phyloP scores from a whole-genome alignment of 805 yeast genomes.

The Suhomyces sp. region DNA sequence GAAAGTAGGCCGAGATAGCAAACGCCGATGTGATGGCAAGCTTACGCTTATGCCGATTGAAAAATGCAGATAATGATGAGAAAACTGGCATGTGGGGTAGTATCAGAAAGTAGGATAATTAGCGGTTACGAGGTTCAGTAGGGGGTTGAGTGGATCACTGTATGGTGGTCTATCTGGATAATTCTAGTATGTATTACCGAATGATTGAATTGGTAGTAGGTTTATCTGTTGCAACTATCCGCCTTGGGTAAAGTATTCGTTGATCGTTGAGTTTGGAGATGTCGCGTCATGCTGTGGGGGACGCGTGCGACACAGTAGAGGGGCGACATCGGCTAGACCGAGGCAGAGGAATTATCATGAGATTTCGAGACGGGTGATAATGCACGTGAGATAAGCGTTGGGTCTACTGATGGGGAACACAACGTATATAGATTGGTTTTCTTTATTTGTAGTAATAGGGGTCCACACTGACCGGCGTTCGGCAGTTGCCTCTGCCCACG shows the following conservation, averaged over 20 bases:
- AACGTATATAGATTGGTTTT: background rate
- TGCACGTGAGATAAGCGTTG: background rate
- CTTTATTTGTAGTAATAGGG: background rate
- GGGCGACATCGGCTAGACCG: background rate
- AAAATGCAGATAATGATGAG: slow-evolving; percentile 37
- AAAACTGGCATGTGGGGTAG: slow-evolving; percentile 34
- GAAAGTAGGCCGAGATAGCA: slow-evolving; percentile 33
- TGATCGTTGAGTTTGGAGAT: background rate
- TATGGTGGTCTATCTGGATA: background rate
- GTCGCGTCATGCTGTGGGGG: background rate
- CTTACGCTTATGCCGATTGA: slow-evolving; percentile 39
- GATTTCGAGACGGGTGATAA: background rate
- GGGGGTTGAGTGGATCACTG: background rate
- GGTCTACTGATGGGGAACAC: too few species aligned
- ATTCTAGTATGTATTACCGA: background rate
- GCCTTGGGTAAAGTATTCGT: background rate
- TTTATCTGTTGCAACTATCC: background rate
- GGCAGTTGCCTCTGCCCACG: background rate
- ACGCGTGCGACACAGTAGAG: background rate
- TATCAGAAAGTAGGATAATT: background rate
- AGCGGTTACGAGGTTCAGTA: background rate
- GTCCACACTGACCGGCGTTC: background rate
- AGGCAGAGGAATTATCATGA: background rate
- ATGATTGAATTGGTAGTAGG: background rate
- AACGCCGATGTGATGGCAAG: slow-evolving; percentile 32